phyloP scores from a whole-genome alignment of 2,329 filamentous ascomycete species.

The Polychaeton citri region DNA sequence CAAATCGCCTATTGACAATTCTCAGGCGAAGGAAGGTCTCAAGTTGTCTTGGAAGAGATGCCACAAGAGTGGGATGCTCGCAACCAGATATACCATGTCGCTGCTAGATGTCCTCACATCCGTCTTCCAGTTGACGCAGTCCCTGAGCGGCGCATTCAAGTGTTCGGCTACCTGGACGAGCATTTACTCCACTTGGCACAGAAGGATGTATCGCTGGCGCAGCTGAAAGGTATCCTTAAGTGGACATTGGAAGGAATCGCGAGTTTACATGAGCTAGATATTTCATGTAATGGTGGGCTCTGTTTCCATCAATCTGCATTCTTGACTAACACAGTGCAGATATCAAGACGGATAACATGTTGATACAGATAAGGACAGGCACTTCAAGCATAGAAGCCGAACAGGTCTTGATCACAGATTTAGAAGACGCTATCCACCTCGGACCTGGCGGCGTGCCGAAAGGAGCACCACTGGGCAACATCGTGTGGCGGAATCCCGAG shows the following conservation, averaged over 20 bases:
- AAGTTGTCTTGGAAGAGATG: conserved; percentile 17
- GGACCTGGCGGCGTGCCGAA: conserved; percentile 23
- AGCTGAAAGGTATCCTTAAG: conserved; percentile 31
- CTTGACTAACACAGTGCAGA: conserved; percentile 18
- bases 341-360: conserved; percentile 33
- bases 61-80: conserved; percentile 12
- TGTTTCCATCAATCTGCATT: neutral
- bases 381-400: conserved; percentile 18
- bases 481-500: conserved; percentile 34
- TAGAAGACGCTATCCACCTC: conserved; percentile 29
- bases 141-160: conserved; percentile 32
- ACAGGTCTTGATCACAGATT: conserved; percentile 27
- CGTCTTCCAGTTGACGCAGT: conserved; percentile 28
- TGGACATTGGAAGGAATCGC: conserved; percentile 28
- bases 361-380: conserved; percentile 26
- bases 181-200: conserved; percentile 31
- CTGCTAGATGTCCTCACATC: conserved; percentile 22
- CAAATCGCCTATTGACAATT: conserved; percentile 1
- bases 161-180: conserved; percentile 31
- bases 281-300: conserved; percentile 14
- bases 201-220: conserved; percentile 24
- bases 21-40: conserved; percentile 12
- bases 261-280: conserved; percentile 24
- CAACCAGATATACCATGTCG: conserved; percentile 8
- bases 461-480: conserved; percentile 28